These are phyloP conservation scores for Golovinomyces cichoracearum DNA, from an alignment of 2,329 filamentous ascomycete species.

Conservation along the genomic window DNA sequence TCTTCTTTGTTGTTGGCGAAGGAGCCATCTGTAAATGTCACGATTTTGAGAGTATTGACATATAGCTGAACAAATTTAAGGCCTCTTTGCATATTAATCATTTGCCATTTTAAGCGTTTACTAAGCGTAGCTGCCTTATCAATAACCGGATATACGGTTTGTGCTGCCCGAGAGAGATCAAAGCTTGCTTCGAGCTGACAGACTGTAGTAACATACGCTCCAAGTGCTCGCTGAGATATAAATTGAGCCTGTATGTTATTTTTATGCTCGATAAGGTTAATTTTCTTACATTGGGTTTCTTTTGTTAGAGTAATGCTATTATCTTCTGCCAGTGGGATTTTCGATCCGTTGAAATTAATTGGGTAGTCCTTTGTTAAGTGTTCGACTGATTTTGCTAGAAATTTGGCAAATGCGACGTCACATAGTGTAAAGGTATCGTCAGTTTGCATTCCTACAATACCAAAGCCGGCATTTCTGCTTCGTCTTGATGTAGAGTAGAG, in stretches of 20 bases:
- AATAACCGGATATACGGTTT: neutral
- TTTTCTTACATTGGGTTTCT: constrained; percentile 1
- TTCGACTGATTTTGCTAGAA: neutral
- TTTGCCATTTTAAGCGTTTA: neutral
- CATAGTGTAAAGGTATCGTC: neutral
- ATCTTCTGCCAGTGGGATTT: neutral
- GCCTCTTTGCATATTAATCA: neutral
- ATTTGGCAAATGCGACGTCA: neutral
- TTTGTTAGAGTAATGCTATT: constrained; percentile 1
- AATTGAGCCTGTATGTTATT: neutral
- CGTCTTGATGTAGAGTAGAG: neutral
- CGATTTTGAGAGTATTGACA: neutral
- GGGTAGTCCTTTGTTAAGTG: neutral
- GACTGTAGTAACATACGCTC: neutral
- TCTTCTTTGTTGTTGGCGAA: neutral
- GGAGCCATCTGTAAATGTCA: neutral
- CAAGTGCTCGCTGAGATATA: neutral
- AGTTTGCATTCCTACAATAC: neutral
- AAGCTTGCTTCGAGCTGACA: neutral
- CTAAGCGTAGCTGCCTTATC: neutral
- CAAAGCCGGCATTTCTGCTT: neutral
- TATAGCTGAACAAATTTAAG: neutral
- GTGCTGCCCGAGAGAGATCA: neutral
- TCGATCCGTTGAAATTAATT: constrained; percentile 1
- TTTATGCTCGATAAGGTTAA: neutral